Percentiles rank a stretch among this genome's conserved stretches.
phyloP scores from a whole-genome alignment of 805 yeast genomes.

The Lipomyces kockii region DNA sequence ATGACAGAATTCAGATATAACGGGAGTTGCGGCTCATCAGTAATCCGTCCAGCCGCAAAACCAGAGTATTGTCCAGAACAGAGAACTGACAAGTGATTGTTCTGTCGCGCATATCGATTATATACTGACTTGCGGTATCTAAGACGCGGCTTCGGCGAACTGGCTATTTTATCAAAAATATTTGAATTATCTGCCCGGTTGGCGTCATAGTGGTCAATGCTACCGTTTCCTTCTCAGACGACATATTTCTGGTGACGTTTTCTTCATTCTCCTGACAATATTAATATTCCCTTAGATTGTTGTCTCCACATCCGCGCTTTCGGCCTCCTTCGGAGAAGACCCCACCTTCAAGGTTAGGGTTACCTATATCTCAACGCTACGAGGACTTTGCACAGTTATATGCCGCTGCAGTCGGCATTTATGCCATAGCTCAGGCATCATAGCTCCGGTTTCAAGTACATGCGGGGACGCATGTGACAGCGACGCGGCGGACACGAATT shows the following conservation, averaged over 20 bases:
- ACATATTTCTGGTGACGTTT: too few species aligned
- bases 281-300: background rate
- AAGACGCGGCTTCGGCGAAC: background rate
- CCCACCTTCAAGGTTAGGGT: background rate
- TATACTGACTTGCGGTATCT: background rate
- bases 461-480: constrained; percentile 10
- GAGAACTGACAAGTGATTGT: background rate
- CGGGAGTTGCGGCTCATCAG: too few species aligned
- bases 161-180: too few species aligned
- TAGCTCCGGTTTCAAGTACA: too few species aligned
- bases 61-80: too few species aligned
- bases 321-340: background rate
- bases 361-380: background rate
- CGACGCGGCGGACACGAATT: background rate
- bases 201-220: too few species aligned
- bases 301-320: background rate
- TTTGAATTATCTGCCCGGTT: too few species aligned
- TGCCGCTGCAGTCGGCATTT: background rate
- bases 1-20: too few species aligned
- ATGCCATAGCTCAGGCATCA: background rate
- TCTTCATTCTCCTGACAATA: background rate
- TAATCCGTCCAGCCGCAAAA: too few species aligned
- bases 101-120: background rate
- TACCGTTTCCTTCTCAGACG: too few species aligned
- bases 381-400: background rate